Base-by-base conservation (phyloP, 164 flowering plant genomes). In the Macadamia integrifolia region DNA sequence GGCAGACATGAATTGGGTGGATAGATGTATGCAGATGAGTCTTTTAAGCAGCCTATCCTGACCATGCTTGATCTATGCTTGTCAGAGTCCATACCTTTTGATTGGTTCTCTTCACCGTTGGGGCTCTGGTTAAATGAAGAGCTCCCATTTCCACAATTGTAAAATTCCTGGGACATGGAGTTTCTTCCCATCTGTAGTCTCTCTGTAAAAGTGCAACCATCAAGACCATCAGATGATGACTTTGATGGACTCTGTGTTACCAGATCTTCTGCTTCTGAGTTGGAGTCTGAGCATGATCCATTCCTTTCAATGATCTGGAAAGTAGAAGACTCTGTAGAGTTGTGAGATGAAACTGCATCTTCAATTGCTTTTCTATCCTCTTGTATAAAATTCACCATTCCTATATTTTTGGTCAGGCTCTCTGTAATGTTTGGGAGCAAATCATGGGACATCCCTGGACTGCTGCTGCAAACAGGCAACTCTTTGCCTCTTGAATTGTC, bases 191-290 rank as follows among this genome's bases (percentile, higher is more conserved):
- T 73, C 62, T 68, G 79, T 55, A 62, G 60, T 49, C 70, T 69
- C 67, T 76, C 69, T 65, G 42, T 68, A 58, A 75, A 76, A 62
- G 69, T 46, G 28, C 65, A 66, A 63, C 49, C 58, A 11, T 58
- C 58, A 35, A 59, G 56, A 46, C 23, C 40, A 52, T 71, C 72
- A 46, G 71, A 43, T 57, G 63, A 75, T 69, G 64, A 64, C 5
- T 67, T 18, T 3, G 46, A 9, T 46, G 50, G 50, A 46, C 50
- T 46, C 13, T 46, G 50, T 46, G 13, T 60, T 17, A 64, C 66
- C 62, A 66, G 72, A 64, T 81, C 84, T 67, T 84, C 89, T 70
- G 73, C 78, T 75, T 86, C 88, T 49, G 86, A 83, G 63, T 82
- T 82, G 77, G 87, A 84, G 15, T 79, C 87, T 50, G 88, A 81